Conservation (phyloP, 495 filamentous ascomycete species). For the Xylaria grammica region DNA sequence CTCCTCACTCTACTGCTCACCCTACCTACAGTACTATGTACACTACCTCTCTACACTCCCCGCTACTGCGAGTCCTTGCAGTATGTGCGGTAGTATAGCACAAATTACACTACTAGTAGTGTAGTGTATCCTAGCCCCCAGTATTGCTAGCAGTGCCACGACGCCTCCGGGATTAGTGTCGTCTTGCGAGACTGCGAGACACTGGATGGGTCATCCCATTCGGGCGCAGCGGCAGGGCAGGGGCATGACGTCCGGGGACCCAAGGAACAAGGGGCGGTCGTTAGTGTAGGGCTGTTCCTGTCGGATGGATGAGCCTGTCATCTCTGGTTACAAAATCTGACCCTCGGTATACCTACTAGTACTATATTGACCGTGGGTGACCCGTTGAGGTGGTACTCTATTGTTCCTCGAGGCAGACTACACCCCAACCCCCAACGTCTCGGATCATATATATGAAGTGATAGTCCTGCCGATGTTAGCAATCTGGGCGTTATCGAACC, state of each 20-base stretch:
- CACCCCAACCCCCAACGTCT: neutral
- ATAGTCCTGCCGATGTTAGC: neutral
- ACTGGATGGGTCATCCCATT: slow-evolving; percentile 9
- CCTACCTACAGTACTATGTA: no score
- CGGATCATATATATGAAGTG: slow-evolving; percentile 15
- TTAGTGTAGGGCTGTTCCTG: slow-evolving; percentile 20
- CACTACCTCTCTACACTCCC: no score
- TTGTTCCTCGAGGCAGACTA: neutral
- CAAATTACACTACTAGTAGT: no score
- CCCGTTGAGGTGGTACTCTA: slow-evolving; percentile 13
- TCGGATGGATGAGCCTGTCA: slow-evolving; percentile 13
- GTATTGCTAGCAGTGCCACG: slow-evolving; percentile 23
- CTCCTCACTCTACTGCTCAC: slow-evolving; percentile 10
- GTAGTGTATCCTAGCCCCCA: no score
- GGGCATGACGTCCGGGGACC: slow-evolving; percentile 6
- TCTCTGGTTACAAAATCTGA: neutral
- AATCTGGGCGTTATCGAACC: neutral
- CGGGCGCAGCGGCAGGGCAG: slow-evolving; percentile 7
- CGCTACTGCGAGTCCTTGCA: no score
- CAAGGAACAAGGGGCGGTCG: slow-evolving; percentile 9
- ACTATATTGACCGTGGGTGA: slow-evolving; percentile 10
- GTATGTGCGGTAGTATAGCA: no score
- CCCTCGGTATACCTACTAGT: no score
- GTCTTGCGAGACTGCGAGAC: slow-evolving; percentile 10
- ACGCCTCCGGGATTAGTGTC: slow-evolving; percentile 11